Percentiles rank a stretch among this genome's conserved stretches.
These are phyloP conservation scores for Fraxinus latifolia DNA, from an alignment of 305 asterid species.

Conservation along the genomic window DNA sequence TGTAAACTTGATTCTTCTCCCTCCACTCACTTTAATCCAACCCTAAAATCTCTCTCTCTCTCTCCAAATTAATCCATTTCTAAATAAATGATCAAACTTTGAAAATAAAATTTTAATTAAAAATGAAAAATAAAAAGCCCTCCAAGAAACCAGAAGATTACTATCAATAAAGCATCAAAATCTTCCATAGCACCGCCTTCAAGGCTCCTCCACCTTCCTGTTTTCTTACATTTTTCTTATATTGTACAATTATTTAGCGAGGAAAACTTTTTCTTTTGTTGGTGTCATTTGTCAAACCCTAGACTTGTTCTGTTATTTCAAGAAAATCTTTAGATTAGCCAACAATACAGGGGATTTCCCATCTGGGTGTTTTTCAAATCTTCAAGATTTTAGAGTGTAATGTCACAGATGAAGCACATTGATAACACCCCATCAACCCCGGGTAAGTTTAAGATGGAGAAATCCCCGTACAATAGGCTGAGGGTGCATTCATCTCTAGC, in stretches of 20 bases:
- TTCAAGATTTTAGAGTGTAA: not conserved
- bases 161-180: slow-evolving; percentile 6
- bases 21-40: slow-evolving; percentile 20
- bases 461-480: slow-evolving; percentile 18
- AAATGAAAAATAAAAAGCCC: slow-evolving; percentile 8
- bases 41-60: slow-evolving; percentile 21
- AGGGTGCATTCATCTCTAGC: slow-evolving; percentile 24
- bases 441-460: slow-evolving; percentile 38
- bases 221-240: not conserved
- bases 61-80: slow-evolving; percentile 20
- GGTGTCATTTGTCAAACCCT: not conserved
- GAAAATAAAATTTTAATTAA: not conserved
- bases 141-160: slow-evolving; percentile 20
- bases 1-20: slow-evolving; percentile 16
- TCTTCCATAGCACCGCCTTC: not conserved
- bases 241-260: not conserved
- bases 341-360: not conserved
- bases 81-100: slow-evolving; percentile 19
- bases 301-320: not conserved
- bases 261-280: not conserved
- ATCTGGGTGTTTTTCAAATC: not conserved
- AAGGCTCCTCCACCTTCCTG: not conserved
- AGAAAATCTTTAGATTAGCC: slow-evolving; percentile 28
- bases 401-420: slow-evolving; percentile 53
- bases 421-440: slow-evolving; percentile 50